A percentile compares a stretch with the other conserved stretches of the same genome.
These are phyloP conservation scores for Phaeosphaeriaceae sp. DNA, from an alignment of 2,329 filamentous ascomycete genomes.

Conservation along the genomic window DNA sequence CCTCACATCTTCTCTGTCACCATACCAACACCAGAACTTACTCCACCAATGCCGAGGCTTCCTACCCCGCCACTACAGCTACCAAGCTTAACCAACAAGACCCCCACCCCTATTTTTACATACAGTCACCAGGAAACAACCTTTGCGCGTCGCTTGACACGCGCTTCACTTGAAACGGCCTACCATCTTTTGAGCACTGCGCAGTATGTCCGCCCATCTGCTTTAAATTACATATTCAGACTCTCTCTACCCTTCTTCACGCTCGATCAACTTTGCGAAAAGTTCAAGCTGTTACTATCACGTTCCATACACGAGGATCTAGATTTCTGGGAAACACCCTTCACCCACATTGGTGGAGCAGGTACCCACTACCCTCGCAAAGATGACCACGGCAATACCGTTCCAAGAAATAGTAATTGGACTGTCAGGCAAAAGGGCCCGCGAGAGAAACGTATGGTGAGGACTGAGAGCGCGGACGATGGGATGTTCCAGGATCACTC, in stretches of 20 bases:
- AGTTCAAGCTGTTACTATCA: slow-evolving; percentile 50
- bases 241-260: slow-evolving; percentile 68
- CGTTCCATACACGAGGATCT: slow-evolving; percentile 57
- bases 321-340: slow-evolving; percentile 65
- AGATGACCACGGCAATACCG: slow-evolving; percentile 47
- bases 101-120: slow-evolving; percentile 53
- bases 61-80: slow-evolving; percentile 26
- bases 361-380: slow-evolving; percentile 66
- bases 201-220: slow-evolving; percentile 29
- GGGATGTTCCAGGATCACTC: slow-evolving; percentile 28
- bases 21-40: slow-evolving; percentile 31
- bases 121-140: slow-evolving; percentile 69
- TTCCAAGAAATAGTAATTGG: slow-evolving; percentile 40
- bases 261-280: slow-evolving; percentile 47
- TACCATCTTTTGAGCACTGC: slow-evolving; percentile 63
- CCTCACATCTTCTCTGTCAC: slow-evolving; percentile 29
- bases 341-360: slow-evolving; percentile 70
- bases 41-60: slow-evolving; percentile 34
- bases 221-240: slow-evolving; percentile 65
- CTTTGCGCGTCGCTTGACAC: slow-evolving; percentile 74
- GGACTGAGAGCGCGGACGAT: slow-evolving; percentile 18
- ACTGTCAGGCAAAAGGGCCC: slow-evolving; percentile 43
- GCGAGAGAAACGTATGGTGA: slow-evolving; percentile 35
- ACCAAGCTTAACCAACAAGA: slow-evolving; percentile 33
- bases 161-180: slow-evolving; percentile 68